Evolutionary conservation across 1,139 yeast species (phyloP), one percentile per base, ranked within the genome.

Genomic region (Groenewaldozyma sp.): DNA sequence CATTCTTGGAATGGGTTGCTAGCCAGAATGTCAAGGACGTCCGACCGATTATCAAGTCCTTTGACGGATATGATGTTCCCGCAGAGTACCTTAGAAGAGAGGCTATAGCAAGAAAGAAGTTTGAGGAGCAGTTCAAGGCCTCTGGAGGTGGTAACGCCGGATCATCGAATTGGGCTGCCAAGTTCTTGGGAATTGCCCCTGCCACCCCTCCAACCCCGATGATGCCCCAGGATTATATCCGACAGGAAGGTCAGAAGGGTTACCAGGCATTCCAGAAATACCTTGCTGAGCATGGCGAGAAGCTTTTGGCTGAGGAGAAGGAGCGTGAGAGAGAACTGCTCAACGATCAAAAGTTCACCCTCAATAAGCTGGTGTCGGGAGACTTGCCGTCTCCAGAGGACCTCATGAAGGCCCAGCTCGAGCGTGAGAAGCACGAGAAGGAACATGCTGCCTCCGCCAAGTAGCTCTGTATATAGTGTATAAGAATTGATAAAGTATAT

Each of bases 1-100:
- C 97, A 45, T 80, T 91, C 65, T 75, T 91, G 55, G 99, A 91
- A 65, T 93, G 86, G 68, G 67, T 91, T 48, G 98, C 96, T 14
- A 83, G 95, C 17, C 94, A 86, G 60, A 93, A 84, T 46, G 72
- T 83, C 51, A 75, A 76, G 60, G 98, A 91, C 63, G 91, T 93
- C 42, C 82, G 97, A 64, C 94, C 95, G 32, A 76, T 87, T 35
- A 68, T 93, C 55, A 70, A 71, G 50, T 75, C 94, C 3, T 93
- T 79, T 65, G 57, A 65, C 24, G 77, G 73, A 53, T 72, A 74
- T 47, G 70, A 81, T 48, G 74, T 86, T 41, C 74, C 83, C n/a
- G 78, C 72, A 41, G 98, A 88, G 60, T 91, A 83, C 59, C 72
- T 76, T 38, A 70, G 73, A 43, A 79, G 97, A 63, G 97, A 88